These are phyloP conservation scores for Punica granatum DNA, from an alignment of 345 rosid species.

Conservation along the genomic window DNA sequence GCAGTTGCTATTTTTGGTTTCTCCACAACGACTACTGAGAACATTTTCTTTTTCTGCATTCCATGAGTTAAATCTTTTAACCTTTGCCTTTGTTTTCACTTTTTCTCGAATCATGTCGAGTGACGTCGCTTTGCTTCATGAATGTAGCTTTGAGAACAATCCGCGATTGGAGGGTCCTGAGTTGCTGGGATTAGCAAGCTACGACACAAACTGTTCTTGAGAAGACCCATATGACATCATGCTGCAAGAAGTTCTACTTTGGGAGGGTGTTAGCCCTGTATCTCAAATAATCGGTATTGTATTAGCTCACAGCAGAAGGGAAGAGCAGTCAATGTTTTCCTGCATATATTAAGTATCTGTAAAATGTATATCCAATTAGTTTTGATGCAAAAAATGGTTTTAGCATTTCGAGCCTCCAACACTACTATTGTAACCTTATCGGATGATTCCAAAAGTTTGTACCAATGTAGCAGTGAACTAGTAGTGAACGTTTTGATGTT, in stretches of 20 bases:
- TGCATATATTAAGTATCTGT: neutral
- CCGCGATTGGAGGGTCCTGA: slow-evolving; percentile 91
- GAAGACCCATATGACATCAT: neutral
- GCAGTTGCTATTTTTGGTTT: neutral
- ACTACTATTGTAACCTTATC: neutral
- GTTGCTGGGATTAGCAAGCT: slow-evolving; percentile 79
- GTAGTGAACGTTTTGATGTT: slow-evolving; percentile 1
- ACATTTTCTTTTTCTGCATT: too few species aligned
- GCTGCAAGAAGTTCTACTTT: neutral
- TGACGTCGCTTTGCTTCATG: neutral
- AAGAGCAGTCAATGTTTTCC: neutral
- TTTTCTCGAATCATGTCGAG: neutral
- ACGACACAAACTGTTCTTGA: slow-evolving; percentile 80
- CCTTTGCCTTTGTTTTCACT: neutral
- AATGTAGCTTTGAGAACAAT: slow-evolving; percentile 74
- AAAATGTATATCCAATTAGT: slow-evolving; percentile 5
- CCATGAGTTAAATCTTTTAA: neutral
- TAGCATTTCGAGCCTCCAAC: slow-evolving; percentile 6
- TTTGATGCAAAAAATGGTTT: neutral
- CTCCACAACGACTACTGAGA: neutral
- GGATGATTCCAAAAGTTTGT: neutral
- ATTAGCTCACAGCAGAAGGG: slow-evolving; percentile 14
- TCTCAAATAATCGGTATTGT: slow-evolving; percentile 10
- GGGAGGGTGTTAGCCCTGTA: slow-evolving; percentile 11
- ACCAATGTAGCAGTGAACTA: neutral